Percentiles rank a stretch among this genome's conserved stretches.
These are phyloP conservation scores for Leccinum fallax DNA, from an alignment of 1,284 basidiomycete species.

Conservation along the genomic window DNA sequence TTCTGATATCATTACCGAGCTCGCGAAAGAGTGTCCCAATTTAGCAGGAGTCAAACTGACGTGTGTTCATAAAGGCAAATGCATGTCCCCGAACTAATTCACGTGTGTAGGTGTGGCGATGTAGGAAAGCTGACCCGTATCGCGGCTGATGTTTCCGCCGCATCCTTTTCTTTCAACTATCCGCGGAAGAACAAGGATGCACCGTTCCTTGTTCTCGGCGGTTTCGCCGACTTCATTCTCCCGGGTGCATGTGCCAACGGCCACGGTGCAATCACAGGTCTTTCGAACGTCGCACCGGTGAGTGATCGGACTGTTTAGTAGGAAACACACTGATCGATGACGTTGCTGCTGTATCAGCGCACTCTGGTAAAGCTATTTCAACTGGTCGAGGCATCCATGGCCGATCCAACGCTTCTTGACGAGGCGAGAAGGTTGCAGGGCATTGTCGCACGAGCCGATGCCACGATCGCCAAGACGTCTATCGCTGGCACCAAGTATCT, in stretches of 20 bases:
- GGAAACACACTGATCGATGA: background rate
- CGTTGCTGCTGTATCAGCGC: constrained; percentile 40
- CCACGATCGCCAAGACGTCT: constrained; percentile 75
- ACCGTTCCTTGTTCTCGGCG: constrained; percentile 79
- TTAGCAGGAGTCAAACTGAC: constrained; percentile 87
- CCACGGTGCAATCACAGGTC: constrained; percentile 82
- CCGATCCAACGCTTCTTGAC: constrained; percentile 57
- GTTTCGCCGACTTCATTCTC: constrained; percentile 77
- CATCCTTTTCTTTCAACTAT: constrained; percentile 56
- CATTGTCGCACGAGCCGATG: constrained; percentile 79
- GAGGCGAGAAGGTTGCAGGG: constrained; percentile 80
- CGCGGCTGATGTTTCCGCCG: constrained; percentile 63
- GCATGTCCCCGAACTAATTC: background rate
- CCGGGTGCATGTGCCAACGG: constrained; percentile 69
- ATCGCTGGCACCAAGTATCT: constrained; percentile 85
- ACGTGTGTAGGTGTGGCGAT: constrained; percentile 69
- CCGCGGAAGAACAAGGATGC: constrained; percentile 66
- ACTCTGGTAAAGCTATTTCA: constrained; percentile 66
- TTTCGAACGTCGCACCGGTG: constrained; percentile 79
- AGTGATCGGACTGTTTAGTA: constrained; percentile 27
- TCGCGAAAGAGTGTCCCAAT: constrained; percentile 74
- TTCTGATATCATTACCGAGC: constrained; percentile 80
- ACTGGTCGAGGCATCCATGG: constrained; percentile 55
- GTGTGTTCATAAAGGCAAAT: constrained; percentile 44
- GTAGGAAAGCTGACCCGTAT: constrained; percentile 90